Conservation (phyloP, 2,329 filamentous ascomycete genomes). For the Fusarium xyrophilum region DNA sequence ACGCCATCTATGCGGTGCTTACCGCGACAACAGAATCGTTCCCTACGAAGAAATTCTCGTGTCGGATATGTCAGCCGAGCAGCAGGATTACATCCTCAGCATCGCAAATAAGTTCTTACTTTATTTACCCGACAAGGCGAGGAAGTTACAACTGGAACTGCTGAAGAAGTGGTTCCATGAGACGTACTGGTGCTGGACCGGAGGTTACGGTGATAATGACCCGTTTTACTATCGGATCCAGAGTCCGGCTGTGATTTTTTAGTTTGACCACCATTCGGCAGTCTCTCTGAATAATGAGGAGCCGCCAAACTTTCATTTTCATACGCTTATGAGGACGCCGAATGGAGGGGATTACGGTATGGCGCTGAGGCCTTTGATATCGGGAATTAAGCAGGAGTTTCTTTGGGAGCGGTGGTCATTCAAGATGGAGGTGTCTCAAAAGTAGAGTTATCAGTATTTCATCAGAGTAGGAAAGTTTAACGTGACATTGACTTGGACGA, state of each 20-base stretch:
- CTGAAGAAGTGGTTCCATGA: conserved; percentile 66
- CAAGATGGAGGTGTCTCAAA: rapidly evolving
- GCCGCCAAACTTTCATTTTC: conserved; percentile 80
- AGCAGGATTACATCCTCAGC: conserved; percentile 48
- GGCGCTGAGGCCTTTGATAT: conserved; percentile 52
- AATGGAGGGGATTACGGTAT: conserved; percentile 80
- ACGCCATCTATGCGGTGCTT: conserved; percentile 78
- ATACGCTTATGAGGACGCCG: conserved; percentile 74
- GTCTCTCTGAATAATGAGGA: conserved; percentile 77
- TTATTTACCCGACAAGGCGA: conserved; percentile 67
- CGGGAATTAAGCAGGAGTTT: conserved; percentile 40
- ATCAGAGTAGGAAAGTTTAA: rapidly evolving
- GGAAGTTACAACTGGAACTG: conserved; percentile 61
- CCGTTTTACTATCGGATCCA: conserved; percentile 82
- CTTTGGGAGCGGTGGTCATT: conserved; percentile 25
- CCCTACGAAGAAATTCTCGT: conserved; percentile 74
- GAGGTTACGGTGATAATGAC: conserved; percentile 69
- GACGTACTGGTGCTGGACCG: conserved; percentile 84
- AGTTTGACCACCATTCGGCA: conserved; percentile 82
- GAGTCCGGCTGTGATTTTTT: conserved; percentile 74
- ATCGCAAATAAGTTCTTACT: conserved; percentile 65
- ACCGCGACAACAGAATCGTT: conserved; percentile 77
- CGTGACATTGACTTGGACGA: not conserved
- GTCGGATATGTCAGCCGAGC: conserved; percentile 52
- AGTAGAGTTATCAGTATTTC: rapidly evolving